phyloP scores from a whole-genome alignment of 345 rosid species.

The Eutrema yunnanense region DNA sequence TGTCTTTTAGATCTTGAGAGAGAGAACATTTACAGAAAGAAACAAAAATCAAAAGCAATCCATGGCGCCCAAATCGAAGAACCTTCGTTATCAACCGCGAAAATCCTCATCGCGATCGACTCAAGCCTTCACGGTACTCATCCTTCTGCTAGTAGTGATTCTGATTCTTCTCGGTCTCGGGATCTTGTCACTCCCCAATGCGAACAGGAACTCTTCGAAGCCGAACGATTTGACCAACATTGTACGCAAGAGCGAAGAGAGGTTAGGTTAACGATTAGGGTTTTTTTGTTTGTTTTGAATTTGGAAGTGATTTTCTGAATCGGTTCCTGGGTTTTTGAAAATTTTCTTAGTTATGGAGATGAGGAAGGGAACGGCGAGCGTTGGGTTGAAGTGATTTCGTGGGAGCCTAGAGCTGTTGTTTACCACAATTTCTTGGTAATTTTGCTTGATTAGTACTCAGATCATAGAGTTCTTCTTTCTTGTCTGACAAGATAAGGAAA shows the following conservation, averaged over 20 bases:
- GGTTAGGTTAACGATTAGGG: conserved; percentile 24
- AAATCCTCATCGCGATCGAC: conserved; percentile 45
- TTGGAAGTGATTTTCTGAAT: neutral
- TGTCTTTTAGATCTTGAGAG: conserved; percentile 17
- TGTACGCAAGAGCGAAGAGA: conserved; percentile 33
- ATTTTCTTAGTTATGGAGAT: conserved; percentile 27
- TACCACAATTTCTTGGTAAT: conserved; percentile 89
- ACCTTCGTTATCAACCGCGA: conserved; percentile 24
- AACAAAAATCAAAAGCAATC: neutral
- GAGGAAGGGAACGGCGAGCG: conserved; percentile 48
- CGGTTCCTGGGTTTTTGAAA: neutral
- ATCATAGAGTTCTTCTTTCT: conserved; percentile 5
- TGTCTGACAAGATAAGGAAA: neutral
- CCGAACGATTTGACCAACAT: conserved; percentile 76
- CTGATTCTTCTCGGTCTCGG: conserved; percentile 76
- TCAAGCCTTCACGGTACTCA: conserved; percentile 43
- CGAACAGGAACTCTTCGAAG: conserved; percentile 38
- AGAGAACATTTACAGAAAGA: neutral
- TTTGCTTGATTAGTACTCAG: neutral
- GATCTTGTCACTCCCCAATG: conserved; percentile 62
- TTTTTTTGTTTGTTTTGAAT: neutral
- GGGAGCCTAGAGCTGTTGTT: conserved; percentile 93
- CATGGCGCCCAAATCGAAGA: conserved; percentile 30
- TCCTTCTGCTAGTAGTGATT: conserved; percentile 52
- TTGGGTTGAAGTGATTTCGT: conserved; percentile 89